A percentile compares a stretch with the other conserved stretches of the same genome.
Conservation (phyloP, 208 protist species). For the Trypanosoma conorhini region DNA sequence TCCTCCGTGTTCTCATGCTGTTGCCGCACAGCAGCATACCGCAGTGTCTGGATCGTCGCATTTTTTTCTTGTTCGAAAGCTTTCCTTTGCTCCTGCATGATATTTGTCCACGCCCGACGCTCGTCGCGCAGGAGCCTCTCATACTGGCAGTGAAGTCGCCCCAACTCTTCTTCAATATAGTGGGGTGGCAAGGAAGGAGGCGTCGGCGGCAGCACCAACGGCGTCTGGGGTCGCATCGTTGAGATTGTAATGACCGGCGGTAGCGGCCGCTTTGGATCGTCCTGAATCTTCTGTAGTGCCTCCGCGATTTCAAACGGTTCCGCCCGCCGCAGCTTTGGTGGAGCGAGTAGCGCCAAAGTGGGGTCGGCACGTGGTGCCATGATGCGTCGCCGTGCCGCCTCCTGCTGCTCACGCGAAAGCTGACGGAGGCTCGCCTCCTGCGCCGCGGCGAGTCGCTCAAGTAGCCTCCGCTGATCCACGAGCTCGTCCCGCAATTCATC, state of each 20-base stretch:
- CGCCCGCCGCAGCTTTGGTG: not conserved
- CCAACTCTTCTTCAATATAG: slow-evolving; percentile 56
- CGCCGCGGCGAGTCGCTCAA: slow-evolving; percentile 47
- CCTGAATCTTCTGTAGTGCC: slow-evolving; percentile 8
- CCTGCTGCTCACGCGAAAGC: slow-evolving; percentile 29
- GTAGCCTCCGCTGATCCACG: slow-evolving; percentile 44
- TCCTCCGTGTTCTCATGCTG: slow-evolving; percentile 27
- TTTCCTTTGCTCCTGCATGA: slow-evolving; percentile 59
- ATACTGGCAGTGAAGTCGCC: slow-evolving; percentile 48
- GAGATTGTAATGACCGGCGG: slow-evolving; percentile 51
- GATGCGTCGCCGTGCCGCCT: slow-evolving; percentile 31
- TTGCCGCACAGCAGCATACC: not conserved
- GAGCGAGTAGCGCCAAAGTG: slow-evolving; percentile 1
- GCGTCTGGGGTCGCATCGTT: slow-evolving; percentile 19
- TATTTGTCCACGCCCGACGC: slow-evolving; percentile 51
- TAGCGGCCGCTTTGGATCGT: slow-evolving; percentile 22
- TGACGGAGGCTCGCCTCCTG: slow-evolving; percentile 45
- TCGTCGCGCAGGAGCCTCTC: slow-evolving; percentile 58
- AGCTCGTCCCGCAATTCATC: slow-evolving; percentile 51
- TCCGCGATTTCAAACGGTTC: slow-evolving; percentile 28
- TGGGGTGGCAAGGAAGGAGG: slow-evolving; percentile 26
- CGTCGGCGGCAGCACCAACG: not conserved
- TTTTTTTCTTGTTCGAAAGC: slow-evolving; percentile 34
- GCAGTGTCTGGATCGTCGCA: slow-evolving; percentile 12
- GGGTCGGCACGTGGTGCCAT: slow-evolving; percentile 33